Evolutionary conservation across 2,329 filamentous ascomycete species (phyloP).

Genomic region (Hypomyces perniciosus): DNA sequence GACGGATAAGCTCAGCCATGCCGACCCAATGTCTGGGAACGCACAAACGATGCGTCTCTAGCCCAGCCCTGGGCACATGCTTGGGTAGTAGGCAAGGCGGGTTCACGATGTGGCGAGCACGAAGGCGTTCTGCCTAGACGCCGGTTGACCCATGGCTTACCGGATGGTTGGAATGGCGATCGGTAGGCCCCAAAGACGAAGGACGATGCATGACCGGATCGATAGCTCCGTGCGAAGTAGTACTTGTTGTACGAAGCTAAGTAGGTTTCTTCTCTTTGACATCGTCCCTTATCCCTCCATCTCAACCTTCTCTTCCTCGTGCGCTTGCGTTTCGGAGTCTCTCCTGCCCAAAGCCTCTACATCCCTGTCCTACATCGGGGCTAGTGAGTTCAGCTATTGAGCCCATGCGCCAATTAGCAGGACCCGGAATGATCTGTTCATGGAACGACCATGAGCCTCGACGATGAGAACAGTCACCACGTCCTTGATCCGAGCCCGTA

Average conservation of each 20-base stretch:
- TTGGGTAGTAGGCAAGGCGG: neutral
- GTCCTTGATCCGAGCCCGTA: neutral
- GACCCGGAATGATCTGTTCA: conserved; percentile 20
- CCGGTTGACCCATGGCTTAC: conserved; percentile 7
- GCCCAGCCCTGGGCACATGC: conserved; percentile 1
- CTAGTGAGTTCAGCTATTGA: conserved; percentile 19
- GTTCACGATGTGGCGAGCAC: conserved; percentile 6
- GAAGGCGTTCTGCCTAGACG: conserved; percentile 10
- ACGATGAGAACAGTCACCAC: conserved; percentile 4
- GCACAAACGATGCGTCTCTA: conserved; percentile 22
- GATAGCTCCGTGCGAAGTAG: too few species aligned
- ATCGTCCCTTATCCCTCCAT: neutral
- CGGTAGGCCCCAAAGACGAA: neutral
- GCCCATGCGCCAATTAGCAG: conserved; percentile 17
- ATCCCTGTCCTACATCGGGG: conserved; percentile 15
- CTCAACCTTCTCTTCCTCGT: conserved; percentile 3
- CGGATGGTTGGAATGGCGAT: conserved; percentile 18
- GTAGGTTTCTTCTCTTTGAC: too few species aligned
- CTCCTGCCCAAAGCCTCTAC: conserved; percentile 3
- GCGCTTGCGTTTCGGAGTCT: conserved; percentile 1
- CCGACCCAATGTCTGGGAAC: conserved; percentile 27
- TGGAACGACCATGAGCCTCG: conserved; percentile 5
- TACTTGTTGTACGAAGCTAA: too few species aligned
- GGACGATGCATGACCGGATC: neutral
- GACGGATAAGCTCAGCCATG: conserved; percentile 29